Evolutionary conservation across 2,329 filamentous ascomycete genomes (phyloP), one percentile per base, ranked within the genome.

Genomic region (Biscogniauxia sp.): DNA sequence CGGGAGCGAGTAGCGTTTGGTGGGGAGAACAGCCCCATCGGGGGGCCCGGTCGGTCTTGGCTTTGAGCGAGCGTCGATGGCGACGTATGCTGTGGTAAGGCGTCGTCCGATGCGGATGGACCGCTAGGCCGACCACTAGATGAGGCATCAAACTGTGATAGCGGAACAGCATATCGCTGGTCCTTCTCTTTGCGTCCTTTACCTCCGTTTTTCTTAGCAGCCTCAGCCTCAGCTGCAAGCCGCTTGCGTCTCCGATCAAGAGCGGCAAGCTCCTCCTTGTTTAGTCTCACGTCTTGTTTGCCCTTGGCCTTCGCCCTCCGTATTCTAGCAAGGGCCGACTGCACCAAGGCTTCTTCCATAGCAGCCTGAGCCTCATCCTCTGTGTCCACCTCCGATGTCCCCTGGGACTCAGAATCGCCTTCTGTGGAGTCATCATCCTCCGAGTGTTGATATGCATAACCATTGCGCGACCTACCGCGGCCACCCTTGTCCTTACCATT

Each of bases 311-410:
- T 88, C 17, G 93, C 92, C 66, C 87, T 85, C 65, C 88, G 86
- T 72, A 97, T 96, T 66, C 92, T 89, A 69, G 88, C 87, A 75
- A 96, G 78, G 50, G 93, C 93, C 65, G 86, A 86, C 66, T 93
- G 88, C 65, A 95, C 86, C 68, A 96, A 76, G 64, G 84, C 82
- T 67, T 94, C 89, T 73, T 96, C 92, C 68, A 84, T 80, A 61
- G 83, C 81, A 64, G 86, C 70, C 64, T 86, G 80, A 64, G 84
- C 83, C 56, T 86, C 81, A 58, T 84, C 80, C 53, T 83, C 77
- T 57, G 78, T 77, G 55, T 81, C 80, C 52, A 81, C 77, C n/a
- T 79, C 80, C 45, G 73, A 74, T 55, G 81, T 78, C 58, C 79
- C 76, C 58, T 80, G 80, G 11, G 37, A 45, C 6, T 5, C 37